Conservation (phyloP, 2,329 filamentous ascomycete genomes). For the Epicoccum nigrum region DNA sequence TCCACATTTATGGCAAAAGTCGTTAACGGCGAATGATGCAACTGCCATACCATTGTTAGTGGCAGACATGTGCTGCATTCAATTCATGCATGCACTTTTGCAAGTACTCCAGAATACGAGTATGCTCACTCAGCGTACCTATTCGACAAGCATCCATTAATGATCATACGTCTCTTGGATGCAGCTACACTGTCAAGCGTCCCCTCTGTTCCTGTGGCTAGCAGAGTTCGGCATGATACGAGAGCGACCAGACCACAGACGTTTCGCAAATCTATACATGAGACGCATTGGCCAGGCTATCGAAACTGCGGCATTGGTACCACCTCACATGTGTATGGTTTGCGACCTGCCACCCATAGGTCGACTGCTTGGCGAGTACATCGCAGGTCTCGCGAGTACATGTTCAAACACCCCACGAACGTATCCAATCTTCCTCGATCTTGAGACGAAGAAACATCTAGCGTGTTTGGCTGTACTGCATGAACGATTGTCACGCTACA, state of each 20-base stretch:
- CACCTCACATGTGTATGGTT: constrained; percentile 1
- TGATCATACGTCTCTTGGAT: not conserved
- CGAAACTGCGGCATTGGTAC: not conserved
- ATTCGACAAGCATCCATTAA: constrained; percentile 8
- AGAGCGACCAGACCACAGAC: not conserved
- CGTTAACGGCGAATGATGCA: constrained; percentile 10
- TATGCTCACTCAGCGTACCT: constrained; percentile 4
- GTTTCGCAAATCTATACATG: constrained; percentile 14
- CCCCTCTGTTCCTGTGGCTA: not conserved
- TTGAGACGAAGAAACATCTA: not conserved
- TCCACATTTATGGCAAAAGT: constrained; percentile 15
- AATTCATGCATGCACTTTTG: constrained; percentile 10
- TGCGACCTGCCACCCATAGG: not conserved
- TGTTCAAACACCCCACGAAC: not conserved
- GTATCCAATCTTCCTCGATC: not conserved
- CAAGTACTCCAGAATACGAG: constrained; percentile 7
- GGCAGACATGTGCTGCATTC: constrained; percentile 3
- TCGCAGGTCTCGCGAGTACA: constrained; percentile 7
- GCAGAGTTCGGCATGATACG: not conserved
- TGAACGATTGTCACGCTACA: constrained; percentile 2
- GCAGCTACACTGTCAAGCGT: not conserved
- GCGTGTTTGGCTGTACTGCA: not conserved
- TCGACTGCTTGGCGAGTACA: not conserved
- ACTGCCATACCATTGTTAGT: constrained; percentile 2
- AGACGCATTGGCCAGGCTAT: constrained; percentile 8